Evolutionary conservation across 352 stramenopile genomes (phyloP), one percentile per base, ranked within the genome.

Genomic region (Peronosclerospora sorghi): DNA sequence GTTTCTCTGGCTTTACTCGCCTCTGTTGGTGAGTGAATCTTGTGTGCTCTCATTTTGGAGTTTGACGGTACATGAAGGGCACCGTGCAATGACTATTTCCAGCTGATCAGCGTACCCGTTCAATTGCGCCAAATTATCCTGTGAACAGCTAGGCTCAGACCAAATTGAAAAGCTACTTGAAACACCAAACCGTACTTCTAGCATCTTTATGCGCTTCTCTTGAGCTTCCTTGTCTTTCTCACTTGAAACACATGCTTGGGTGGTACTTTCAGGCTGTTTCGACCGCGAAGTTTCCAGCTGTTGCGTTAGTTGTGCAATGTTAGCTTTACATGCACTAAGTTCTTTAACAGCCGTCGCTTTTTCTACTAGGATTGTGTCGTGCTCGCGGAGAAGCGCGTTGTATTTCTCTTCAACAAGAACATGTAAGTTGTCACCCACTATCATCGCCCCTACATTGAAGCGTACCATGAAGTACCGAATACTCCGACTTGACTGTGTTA

Each of bases 71-170:
- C 76, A 88, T 12, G 69, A 67, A 10, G 71, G 56, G 17, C 76
- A 88, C 36, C 86, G 73, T 10, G 53, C 59, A 41, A 88, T 88
- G 1, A 88, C 54, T 47, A 83, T 58, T 44, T 88, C 76, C 8
- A 88, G 45, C 35, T 88, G 76, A 45, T 88, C 76, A 8, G 76
- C 76, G 35, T 88, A 88, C 35, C 51, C 65, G 46, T 88, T 88
- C 56, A 88, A 79, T 37, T 88, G 76, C 12, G 57, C 59, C 48
- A 88, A 45, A 30, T 83, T 88, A 24, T 88, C 76, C 76, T 88
- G 46, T 2, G 41, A 9, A 18, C 9, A 56, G 48, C 18, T 46
- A 41, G 24, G 18, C 14, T 17, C 20, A 38, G 5, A 29, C 15
- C 21, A 5, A 14, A 32, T n/a, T 14, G 15, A 29, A 21, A 26